A percentile compares a stretch with the other conserved stretches of the same genome.
Conservation (phyloP, 2,329 filamentous ascomycete species). For the Fusarium sterilihyphosum region DNA sequence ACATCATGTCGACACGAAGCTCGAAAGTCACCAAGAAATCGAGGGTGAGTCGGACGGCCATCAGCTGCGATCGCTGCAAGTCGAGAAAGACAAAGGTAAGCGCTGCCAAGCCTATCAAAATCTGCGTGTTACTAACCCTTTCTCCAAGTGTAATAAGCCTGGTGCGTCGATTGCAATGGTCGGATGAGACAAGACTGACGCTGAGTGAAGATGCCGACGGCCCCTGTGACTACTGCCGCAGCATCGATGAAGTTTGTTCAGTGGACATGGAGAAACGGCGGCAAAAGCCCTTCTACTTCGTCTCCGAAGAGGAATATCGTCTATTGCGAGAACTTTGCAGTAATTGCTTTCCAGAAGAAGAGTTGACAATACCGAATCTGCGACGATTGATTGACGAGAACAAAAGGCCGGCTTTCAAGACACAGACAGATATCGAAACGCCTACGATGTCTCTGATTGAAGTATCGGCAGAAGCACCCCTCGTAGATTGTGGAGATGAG, state of each 20-base stretch:
- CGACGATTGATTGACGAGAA: background rate
- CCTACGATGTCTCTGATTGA: background rate
- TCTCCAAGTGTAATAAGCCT: background rate
- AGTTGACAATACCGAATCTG: background rate
- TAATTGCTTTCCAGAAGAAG: background rate
- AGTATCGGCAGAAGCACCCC: background rate
- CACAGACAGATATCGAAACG: rapidly evolving
- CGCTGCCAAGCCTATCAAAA: background rate
- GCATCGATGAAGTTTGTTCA: background rate
- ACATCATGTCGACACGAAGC: background rate
- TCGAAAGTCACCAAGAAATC: background rate
- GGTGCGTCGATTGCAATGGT: rapidly evolving
- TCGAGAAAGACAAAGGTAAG: background rate
- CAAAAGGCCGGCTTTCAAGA: background rate
- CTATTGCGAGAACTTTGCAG: rapidly evolving
- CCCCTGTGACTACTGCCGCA: background rate
- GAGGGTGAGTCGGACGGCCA: background rate
- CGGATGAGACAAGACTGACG: background rate
- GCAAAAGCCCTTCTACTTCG: background rate
- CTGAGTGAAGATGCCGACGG: background rate
- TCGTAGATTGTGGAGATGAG: background rate
- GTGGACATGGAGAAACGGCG: background rate
- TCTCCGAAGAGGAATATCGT: background rate
- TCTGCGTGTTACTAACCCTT: background rate
- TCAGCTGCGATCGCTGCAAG: background rate